Evolutionary conservation across 2,329 filamentous ascomycete species (phyloP).

Genomic region (Colletotrichum noveboracense): DNA sequence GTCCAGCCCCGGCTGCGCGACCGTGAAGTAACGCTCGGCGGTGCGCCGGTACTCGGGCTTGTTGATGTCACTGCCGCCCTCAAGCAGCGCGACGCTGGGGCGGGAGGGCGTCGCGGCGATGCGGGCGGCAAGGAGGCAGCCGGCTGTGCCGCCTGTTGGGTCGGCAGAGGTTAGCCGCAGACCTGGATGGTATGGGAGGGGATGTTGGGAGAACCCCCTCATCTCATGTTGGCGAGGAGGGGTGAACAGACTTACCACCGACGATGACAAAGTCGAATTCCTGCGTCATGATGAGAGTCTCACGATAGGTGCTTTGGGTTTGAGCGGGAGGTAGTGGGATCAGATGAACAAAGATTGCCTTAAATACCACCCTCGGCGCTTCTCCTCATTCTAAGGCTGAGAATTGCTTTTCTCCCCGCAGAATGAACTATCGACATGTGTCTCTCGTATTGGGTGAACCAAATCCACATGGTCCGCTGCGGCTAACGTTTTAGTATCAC

Average conservation of each 20-base stretch:
- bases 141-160: conserved; percentile 61
- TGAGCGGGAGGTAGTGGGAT: neutral
- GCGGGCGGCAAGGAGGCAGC: conserved; percentile 57
- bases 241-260: conserved; percentile 30
- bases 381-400: neutral
- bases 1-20: conserved; percentile 53
- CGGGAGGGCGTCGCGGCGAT: conserved; percentile 51
- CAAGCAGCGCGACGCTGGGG: conserved; percentile 63
- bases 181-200: neutral
- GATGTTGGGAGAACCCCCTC: neutral
- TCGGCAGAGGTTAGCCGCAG: neutral
- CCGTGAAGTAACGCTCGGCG: conserved; percentile 56
- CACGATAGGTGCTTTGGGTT: too few species aligned
- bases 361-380: neutral
- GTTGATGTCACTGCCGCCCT: conserved; percentile 60
- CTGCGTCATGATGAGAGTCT: neutral
- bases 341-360: neutral
- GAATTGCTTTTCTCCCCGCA: neutral
- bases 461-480: neutral
- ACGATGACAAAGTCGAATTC: conserved; percentile 38
- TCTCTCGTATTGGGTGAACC: neutral
- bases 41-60: conserved; percentile 53
- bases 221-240: neutral
- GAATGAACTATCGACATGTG: neutral
- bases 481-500: neutral